Evolutionary conservation across 345 rosid species (phyloP).

Genomic region (Heritiera littoralis): DNA sequence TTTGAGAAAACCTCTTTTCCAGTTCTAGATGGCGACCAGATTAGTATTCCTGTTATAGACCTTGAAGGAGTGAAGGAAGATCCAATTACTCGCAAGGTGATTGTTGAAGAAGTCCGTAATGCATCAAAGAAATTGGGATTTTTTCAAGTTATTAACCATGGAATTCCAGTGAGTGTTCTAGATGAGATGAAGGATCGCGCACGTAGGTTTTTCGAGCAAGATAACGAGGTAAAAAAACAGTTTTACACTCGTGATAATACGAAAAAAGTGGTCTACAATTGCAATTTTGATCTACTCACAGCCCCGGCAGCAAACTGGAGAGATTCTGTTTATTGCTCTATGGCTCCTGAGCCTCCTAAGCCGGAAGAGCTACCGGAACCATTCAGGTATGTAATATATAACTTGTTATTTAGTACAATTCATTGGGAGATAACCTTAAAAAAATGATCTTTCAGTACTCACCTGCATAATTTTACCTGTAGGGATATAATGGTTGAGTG

Average conservation of each 20-base stretch:
- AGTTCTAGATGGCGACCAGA: neutral
- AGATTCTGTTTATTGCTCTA: neutral
- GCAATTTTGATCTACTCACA: conserved; percentile 8
- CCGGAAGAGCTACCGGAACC: neutral
- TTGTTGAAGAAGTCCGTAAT: neutral
- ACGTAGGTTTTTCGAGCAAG: conserved; percentile 6
- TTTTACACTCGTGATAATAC: neutral
- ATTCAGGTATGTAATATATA: no score
- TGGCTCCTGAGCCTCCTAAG: conserved; percentile 15
- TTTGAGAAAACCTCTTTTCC: neutral
- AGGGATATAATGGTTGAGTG: no score
- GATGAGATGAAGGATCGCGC: conserved; percentile 8
- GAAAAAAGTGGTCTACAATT: neutral
- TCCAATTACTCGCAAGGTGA: neutral
- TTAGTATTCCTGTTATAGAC: neutral
- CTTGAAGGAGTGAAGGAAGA: neutral
- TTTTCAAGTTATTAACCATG: conserved; percentile 15
- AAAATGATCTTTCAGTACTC: no score
- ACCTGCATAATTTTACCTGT: no score
- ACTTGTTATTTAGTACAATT: no score
- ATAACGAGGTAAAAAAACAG: neutral
- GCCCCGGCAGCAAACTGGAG: conserved; percentile 13
- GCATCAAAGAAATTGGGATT: neutral
- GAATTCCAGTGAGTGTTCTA: neutral
- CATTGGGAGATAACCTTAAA: no score